These are phyloP conservation scores for Ogataea nakhonphanomensis DNA, from an alignment of 805 yeast species.

Conservation along the genomic window DNA sequence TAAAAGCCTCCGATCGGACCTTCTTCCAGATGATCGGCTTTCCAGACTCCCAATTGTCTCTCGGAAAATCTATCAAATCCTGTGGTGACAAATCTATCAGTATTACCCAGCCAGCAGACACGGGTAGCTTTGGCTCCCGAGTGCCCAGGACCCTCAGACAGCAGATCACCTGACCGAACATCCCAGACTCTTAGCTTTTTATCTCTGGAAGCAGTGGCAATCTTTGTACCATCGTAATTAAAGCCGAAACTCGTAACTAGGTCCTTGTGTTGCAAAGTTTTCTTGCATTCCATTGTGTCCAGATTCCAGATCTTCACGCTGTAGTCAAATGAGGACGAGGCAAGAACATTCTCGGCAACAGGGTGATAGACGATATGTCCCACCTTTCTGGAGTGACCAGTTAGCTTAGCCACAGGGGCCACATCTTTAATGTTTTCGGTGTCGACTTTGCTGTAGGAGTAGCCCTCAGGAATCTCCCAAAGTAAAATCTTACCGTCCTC, in stretches of 20 bases:
- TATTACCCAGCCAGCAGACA: conserved; percentile 85
- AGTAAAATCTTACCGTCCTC: conserved; percentile 77
- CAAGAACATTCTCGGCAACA: conserved; percentile 78
- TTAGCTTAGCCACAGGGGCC: conserved; percentile 61
- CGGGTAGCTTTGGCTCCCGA: conserved; percentile 89
- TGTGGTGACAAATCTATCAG: conserved; percentile 83
- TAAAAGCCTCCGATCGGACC: conserved; percentile 92
- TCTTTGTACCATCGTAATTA: conserved; percentile 80
- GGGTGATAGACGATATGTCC: conserved; percentile 93
- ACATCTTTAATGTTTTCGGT: conserved; percentile 59
- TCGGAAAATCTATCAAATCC: conserved; percentile 92
- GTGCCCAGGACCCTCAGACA: conserved; percentile 87
- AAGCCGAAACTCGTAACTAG: conserved; percentile 90
- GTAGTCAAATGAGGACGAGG: conserved; percentile 88
- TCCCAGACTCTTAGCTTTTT: conserved; percentile 91
- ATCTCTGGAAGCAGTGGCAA: conserved; percentile 91
- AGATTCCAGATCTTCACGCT: conserved; percentile 90
- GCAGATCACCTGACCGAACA: conserved; percentile 64
- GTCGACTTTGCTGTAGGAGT: conserved; percentile 59
- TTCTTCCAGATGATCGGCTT: conserved; percentile 60
- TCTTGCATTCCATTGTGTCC: conserved; percentile 64
- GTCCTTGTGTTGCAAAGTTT: conserved; percentile 82
- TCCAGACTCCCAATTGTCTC: conserved; percentile 95
- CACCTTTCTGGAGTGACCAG: conserved; percentile 91
- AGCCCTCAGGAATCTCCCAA: conserved; percentile 86